phyloP scores from a whole-genome alignment of 768 basidiomycete genomes.

The Kwoniella dendrophila region DNA sequence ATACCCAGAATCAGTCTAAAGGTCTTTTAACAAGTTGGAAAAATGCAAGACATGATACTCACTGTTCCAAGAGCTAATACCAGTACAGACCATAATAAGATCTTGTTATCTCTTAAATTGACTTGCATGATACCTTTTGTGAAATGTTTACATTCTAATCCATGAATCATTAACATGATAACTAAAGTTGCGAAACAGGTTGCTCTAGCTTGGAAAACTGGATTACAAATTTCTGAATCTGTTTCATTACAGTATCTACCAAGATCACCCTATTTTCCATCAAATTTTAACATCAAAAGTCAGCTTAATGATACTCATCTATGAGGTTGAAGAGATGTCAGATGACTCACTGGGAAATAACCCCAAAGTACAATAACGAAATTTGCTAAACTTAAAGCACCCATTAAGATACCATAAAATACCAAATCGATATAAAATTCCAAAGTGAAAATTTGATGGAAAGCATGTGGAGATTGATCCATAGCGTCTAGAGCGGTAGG shows the following conservation, averaged over 20 bases:
- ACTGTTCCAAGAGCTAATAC: constrained; percentile 47
- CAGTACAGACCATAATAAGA: constrained; percentile 53
- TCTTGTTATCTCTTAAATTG: constrained; percentile 56
- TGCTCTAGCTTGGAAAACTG: constrained; percentile 57
- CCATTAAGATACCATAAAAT: constrained; percentile 57
- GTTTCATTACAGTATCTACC: constrained; percentile 54
- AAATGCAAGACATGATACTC: not conserved
- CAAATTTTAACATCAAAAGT: not conserved
- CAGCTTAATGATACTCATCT: not conserved
- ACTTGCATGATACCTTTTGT: constrained; percentile 51
- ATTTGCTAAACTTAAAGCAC: constrained; percentile 53
- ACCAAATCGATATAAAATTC: constrained; percentile 56
- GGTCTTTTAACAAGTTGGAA: not conserved
- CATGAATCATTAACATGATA: constrained; percentile 55
- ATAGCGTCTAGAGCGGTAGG: constrained; percentile 62
- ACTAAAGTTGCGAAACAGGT: constrained; percentile 57
- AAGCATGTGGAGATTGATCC: constrained; percentile 58
- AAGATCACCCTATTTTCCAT: constrained; percentile 33
- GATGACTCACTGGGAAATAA: constrained; percentile 44
- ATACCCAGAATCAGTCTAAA: not conserved
- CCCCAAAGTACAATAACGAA: constrained; percentile 57
- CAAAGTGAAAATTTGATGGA: constrained; percentile 57
- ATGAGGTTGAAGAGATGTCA: not conserved
- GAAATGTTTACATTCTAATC: constrained; percentile 56
- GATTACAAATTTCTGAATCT: constrained; percentile 50